These are phyloP conservation scores for Parathielavia hyrcaniae DNA, from an alignment of 495 filamentous ascomycete genomes.

Conservation along the genomic window DNA sequence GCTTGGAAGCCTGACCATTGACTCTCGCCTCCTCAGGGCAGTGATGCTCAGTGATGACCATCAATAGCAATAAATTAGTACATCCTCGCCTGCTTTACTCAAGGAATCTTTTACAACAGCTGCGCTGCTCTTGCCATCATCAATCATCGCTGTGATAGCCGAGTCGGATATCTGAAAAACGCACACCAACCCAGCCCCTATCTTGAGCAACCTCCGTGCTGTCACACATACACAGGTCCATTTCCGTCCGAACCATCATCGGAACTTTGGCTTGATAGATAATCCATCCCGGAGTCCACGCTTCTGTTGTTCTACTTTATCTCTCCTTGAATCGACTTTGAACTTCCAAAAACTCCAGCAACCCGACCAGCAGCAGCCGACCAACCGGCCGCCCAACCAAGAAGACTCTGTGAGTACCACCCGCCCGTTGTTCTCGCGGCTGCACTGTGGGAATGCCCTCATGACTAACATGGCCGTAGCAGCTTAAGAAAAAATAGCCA, in stretches of 20 bases:
- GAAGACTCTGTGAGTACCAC: neutral
- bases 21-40: no score
- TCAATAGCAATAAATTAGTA: no score
- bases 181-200: neutral
- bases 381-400: neutral
- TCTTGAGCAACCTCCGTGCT: neutral
- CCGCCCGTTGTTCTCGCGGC: neutral
- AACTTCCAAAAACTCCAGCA: neutral
- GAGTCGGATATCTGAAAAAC: neutral
- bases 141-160: no score
- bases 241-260: neutral
- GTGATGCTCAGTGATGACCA: no score
- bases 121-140: no score
- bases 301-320: neutral
- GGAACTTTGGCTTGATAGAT: neutral
- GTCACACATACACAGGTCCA: neutral
- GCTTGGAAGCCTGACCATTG: no score
- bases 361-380: neutral
- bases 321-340: neutral
- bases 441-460: neutral
- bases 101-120: no score
- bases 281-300: neutral
- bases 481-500: neutral
- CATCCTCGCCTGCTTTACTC: no score
- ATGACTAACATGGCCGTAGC: neutral